Evolutionary conservation across 2,329 filamentous ascomycete species (phyloP).

Genomic region (Cytospora mali): DNA sequence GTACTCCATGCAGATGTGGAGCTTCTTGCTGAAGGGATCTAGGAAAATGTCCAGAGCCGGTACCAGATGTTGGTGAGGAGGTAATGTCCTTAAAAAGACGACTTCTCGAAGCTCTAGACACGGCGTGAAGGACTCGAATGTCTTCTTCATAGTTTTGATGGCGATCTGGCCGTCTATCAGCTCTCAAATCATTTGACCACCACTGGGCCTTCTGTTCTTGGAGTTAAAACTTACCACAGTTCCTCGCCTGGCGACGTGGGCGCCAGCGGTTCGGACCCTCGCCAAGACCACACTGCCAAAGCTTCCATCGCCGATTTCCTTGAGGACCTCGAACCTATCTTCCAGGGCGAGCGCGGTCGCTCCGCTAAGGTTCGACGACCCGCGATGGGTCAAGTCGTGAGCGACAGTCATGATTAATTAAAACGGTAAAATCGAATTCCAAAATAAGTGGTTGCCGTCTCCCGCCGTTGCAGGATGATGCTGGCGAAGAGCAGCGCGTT

Average conservation of each 20-base stretch:
- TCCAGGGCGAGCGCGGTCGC: slow-evolving; percentile 66
- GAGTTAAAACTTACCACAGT: slow-evolving; percentile 77
- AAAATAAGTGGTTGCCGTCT: slow-evolving; percentile 30
- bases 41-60: slow-evolving; percentile 97
- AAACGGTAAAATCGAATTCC: slow-evolving; percentile 12
- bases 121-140: slow-evolving; percentile 86
- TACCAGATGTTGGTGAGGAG: slow-evolving; percentile 88
- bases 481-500: slow-evolving; percentile 24
- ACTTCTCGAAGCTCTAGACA: slow-evolving; percentile 95
- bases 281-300: slow-evolving; percentile 95
- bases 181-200: slow-evolving; percentile 1
- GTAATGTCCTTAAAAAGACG: slow-evolving; percentile 90
- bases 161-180: slow-evolving; percentile 67
- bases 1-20: slow-evolving; percentile 98
- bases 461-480: slow-evolving; percentile 13
- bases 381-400: slow-evolving; percentile 72
- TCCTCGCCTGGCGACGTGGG: slow-evolving; percentile 83
- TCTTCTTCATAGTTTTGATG: slow-evolving; percentile 99
- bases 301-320: slow-evolving; percentile 98
- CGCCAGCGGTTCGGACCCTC: slow-evolving; percentile 86
- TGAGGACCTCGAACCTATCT: slow-evolving; percentile 94
- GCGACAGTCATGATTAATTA: slow-evolving; percentile 70
- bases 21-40: slow-evolving; percentile 91
- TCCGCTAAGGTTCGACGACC: slow-evolving; percentile 60
- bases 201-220: neutral